Evolutionary conservation across 1,284 basidiomycete genomes (phyloP).

Genomic region (Sparassis latifolia): DNA sequence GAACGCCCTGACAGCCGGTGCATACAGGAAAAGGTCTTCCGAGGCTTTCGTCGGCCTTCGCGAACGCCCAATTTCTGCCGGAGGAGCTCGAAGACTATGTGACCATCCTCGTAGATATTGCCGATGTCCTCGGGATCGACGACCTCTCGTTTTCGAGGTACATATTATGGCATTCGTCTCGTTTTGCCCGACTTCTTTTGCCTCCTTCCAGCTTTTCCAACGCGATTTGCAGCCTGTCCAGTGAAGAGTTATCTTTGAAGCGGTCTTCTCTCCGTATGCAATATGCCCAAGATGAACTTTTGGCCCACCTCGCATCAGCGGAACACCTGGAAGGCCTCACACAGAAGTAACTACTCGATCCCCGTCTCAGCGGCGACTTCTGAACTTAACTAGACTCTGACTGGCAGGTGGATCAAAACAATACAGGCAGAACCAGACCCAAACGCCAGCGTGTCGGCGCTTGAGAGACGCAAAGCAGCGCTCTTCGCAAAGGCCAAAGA

Average conservation of each 20-base stretch:
- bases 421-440: slow-evolving; percentile 21
- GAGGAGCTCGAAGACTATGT: slow-evolving; percentile 5
- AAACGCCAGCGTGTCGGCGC: slow-evolving; percentile 21
- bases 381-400: neutral
- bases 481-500: slow-evolving; percentile 38
- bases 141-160: slow-evolving; percentile 20
- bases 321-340: slow-evolving; percentile 31
- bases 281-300: slow-evolving; percentile 32
- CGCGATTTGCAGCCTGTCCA: slow-evolving; percentile 29
- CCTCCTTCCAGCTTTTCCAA: slow-evolving; percentile 27
- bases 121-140: slow-evolving; percentile 18
- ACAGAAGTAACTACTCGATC: slow-evolving; percentile 24
- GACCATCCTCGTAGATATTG: slow-evolving; percentile 14
- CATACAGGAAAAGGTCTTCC: too few species aligned
- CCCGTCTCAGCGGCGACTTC: too few species aligned
- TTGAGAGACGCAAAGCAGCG: slow-evolving; percentile 33
- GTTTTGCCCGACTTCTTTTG: neutral
- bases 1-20: too few species aligned
- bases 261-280: slow-evolving; percentile 27
- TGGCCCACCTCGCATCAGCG: slow-evolving; percentile 25
- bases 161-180: neutral
- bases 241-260: slow-evolving; percentile 24
- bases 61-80: neutral
- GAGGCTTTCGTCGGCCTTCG: neutral
- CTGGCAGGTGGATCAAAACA: slow-evolving; percentile 30